Evolutionary conservation across 805 yeast species (phyloP).

Genomic region (Saccharomycopsis sp.): DNA sequence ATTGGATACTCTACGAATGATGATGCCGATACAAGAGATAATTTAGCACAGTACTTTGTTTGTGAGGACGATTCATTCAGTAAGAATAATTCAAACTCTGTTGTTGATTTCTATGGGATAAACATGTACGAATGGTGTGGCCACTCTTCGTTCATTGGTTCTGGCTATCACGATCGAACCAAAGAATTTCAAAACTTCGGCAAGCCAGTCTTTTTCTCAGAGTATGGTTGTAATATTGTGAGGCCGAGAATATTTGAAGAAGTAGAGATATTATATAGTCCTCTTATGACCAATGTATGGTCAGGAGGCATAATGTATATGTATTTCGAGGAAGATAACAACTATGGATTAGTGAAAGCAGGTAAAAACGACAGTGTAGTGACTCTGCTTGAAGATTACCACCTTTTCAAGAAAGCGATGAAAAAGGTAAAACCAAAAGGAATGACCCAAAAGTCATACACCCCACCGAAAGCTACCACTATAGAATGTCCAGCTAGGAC

Average conservation of each 20-base stretch:
- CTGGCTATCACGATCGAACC: constrained; percentile 71
- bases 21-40: constrained; percentile 66
- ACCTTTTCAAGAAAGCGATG: constrained; percentile 48
- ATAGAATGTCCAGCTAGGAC: constrained; percentile 41
- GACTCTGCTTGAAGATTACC: constrained; percentile 55
- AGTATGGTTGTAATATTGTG: constrained; percentile 76
- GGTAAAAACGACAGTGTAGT: constrained; percentile 37
- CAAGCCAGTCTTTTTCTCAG: constrained; percentile 81
- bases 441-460: constrained; percentile 34
- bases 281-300: constrained; percentile 82
- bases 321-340: constrained; percentile 80
- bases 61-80: constrained; percentile 48
- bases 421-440: constrained; percentile 46
- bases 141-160: constrained; percentile 43
- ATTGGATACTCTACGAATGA: constrained; percentile 94
- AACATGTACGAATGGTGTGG: constrained; percentile 93
- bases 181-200: constrained; percentile 63
- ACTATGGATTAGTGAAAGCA: constrained; percentile 72
- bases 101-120: constrained; percentile 77
- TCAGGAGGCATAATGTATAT: constrained; percentile 92
- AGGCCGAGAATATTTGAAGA: constrained; percentile 75
- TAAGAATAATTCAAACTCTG: constrained; percentile 37
- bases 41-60: constrained; percentile 66
- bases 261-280: constrained; percentile 57
- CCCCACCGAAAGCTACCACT: constrained; percentile 21